Evolutionary conservation across 352 stramenopile genomes (phyloP), one percentile per base, ranked within the genome.

Genomic region (Aphanomyces euteiches): DNA sequence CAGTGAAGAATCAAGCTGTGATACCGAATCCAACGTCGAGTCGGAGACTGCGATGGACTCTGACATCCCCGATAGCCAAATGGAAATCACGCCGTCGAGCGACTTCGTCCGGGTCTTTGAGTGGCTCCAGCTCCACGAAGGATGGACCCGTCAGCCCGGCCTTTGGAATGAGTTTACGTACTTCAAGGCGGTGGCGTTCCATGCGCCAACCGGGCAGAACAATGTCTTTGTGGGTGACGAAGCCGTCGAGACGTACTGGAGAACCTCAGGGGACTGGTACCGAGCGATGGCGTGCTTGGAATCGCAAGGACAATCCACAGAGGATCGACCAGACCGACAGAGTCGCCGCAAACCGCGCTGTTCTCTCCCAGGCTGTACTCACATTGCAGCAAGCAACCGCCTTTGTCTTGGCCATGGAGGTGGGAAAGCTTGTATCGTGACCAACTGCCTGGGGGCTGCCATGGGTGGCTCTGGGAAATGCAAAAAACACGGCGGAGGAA

Each of bases 351-450:
- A 61, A 39, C 1, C 54, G 12, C 54, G 13, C 17, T 61, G 54
- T 17, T 40, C 54, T 7, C 39, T 61, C 10, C 19, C 34, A 37
- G 54, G 54, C 5, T 61, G 54, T 37, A 41, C 54, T 12, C 54
- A 61, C 28, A 37, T 37, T 7, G 54, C 54, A 10, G n/a, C 54
- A 7, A 39, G 28, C 10, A 61, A 61, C 37, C 54, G 21, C 19
- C 54, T 90, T 69, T 93, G 85, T 72, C 89, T 90, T 70, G 87
- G 83, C 8, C 85, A 92, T 47, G 83, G 83, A 59, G 85, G 85
- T 60, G 85, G 83, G 40, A 81, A 79, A 68, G 88, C 89, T 69
- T 93, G 85, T 68, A 78, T 77, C 41, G 50, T 76, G 19, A 73
- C 77, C 4, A 78, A 76, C 12, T 93, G 85, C 74, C 67, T 74